phyloP scores from a whole-genome alignment of 331 rosid species.

The Acacia concinna region DNA sequence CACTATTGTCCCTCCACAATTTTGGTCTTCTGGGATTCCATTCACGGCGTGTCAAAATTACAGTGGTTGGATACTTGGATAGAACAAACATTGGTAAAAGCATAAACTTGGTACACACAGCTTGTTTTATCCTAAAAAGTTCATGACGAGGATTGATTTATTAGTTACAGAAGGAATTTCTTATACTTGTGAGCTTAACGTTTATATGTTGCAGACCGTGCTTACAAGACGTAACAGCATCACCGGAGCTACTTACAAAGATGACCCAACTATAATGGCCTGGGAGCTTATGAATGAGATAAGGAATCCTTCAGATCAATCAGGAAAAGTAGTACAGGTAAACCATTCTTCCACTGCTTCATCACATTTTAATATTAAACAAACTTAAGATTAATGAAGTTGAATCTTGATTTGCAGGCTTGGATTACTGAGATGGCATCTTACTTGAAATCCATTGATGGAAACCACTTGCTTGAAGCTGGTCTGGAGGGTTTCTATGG shows the following conservation, averaged over 20 bases:
- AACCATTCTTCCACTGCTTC: neutral
- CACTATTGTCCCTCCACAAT: neutral
- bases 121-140: neutral
- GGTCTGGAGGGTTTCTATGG: constrained; percentile 94
- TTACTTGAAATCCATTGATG: constrained; percentile 79
- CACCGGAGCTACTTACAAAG: constrained; percentile 76
- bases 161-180: neutral
- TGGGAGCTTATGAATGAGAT: constrained; percentile 97
- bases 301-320: constrained; percentile 68
- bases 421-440: constrained; percentile 96
- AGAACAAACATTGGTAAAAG: neutral
- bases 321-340: constrained; percentile 82
- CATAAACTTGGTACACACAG: neutral
- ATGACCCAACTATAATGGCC: constrained; percentile 91
- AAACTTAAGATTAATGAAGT: neutral
- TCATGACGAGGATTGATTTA: too few relatives aligned
- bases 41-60: neutral
- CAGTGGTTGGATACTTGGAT: neutral
- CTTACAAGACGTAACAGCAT: constrained; percentile 76
- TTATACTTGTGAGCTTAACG: neutral
- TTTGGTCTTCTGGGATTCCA: neutral
- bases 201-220: constrained; percentile 43
- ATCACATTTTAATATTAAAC: neutral
- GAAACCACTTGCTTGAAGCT: constrained; percentile 78
- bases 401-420: constrained; percentile 37